A percentile compares a stretch with the other conserved stretches of the same genome.
phyloP scores from a whole-genome alignment of 768 basidiomycete species.

The Leucocoprinus sp. region DNA sequence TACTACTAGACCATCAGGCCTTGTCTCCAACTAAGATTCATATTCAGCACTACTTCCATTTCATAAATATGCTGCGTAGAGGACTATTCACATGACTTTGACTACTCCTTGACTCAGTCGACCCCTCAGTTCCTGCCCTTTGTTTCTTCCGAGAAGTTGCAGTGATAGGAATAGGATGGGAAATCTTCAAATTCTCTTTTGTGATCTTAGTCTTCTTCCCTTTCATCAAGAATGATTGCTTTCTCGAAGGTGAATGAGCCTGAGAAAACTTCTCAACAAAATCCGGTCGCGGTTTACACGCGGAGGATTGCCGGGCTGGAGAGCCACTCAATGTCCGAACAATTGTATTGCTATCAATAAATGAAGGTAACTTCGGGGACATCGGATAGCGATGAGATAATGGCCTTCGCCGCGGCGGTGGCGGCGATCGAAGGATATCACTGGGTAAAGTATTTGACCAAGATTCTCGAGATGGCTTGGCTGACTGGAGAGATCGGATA shows the following conservation, averaged over 20 bases:
- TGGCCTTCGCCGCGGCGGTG: constrained; percentile 2
- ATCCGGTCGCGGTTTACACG: not conserved
- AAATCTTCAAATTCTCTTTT: constrained; percentile 2
- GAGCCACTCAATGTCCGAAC: not conserved
- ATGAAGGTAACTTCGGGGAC: constrained; percentile 1
- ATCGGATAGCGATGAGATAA: constrained; percentile 2
- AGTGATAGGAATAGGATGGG: constrained; percentile 1
- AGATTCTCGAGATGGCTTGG: not conserved
- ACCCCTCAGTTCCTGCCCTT: not conserved
- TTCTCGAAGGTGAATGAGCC: not conserved
- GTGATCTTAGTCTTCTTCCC: not conserved
- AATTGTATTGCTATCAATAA: not conserved
- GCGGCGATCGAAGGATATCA: not conserved
- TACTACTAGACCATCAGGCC: constrained; percentile 39
- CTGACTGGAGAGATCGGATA: not conserved
- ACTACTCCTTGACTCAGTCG: not conserved
- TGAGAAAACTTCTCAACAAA: not conserved
- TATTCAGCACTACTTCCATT: not conserved
- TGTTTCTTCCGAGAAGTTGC: not conserved
- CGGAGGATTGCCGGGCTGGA: not conserved
- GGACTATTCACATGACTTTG: not conserved
- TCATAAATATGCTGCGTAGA: constrained; percentile 6
- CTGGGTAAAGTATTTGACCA: not conserved
- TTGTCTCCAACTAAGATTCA: not conserved
- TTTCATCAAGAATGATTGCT: not conserved